Conservation (phyloP, 345 rosid species). For the Zanthoxylum bungeanum region DNA sequence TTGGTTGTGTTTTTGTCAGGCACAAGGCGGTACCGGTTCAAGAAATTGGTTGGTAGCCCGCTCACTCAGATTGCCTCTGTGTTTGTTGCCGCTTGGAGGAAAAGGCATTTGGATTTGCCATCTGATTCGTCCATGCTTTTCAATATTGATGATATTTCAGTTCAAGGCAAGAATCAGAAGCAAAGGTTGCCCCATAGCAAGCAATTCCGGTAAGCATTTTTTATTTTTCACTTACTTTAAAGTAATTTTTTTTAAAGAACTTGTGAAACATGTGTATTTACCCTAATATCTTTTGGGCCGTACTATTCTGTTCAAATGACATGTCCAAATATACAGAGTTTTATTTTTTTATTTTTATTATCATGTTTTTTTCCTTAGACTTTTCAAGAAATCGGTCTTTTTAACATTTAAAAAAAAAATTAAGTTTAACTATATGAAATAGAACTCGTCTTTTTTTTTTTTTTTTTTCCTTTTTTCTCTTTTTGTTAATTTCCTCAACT, state of each 20-base stretch:
- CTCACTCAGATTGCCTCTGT: conserved; percentile 84
- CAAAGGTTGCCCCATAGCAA: conserved; percentile 69
- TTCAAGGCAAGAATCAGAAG: conserved; percentile 52
- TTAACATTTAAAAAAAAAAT: neutral
- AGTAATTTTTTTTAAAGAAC: too few species aligned
- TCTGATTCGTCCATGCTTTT: conserved; percentile 50
- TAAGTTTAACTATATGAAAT: neutral
- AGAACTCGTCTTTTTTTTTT: neutral
- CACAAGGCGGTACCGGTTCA: conserved; percentile 77
- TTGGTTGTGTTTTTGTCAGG: conserved; percentile 63
- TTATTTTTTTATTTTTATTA: neutral
- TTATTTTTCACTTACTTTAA: too few species aligned
- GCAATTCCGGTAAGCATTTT: conserved; percentile 60
- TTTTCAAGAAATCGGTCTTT: neutral
- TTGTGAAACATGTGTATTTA: too few species aligned
- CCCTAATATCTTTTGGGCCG: too few species aligned
- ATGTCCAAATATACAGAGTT: too few species aligned
- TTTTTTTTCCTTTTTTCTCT: neutral
- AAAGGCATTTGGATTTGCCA: conserved; percentile 53
- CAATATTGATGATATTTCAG: conserved; percentile 51
- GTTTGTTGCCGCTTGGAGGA: conserved; percentile 62
- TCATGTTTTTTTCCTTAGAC: neutral
- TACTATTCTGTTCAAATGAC: too few species aligned
- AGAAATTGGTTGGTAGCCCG: conserved; percentile 87
- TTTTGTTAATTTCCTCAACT: neutral